Conservation (phyloP, 257 asterid genomes). For the Coffea eugenioides region DNA sequence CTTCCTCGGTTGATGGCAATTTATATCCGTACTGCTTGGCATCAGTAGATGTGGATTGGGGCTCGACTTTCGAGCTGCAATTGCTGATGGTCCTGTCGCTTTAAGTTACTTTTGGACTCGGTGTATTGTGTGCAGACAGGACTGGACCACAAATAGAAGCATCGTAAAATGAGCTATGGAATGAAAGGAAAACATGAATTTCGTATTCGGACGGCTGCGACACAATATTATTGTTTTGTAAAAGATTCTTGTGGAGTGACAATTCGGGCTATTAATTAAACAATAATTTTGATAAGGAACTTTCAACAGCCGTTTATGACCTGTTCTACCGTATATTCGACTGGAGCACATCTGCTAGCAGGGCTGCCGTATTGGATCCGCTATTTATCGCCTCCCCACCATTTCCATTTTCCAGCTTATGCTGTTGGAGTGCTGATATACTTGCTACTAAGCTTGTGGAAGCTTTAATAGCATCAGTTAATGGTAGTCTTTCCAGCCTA, state of each 20-base stretch:
- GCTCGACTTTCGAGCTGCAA: not conserved
- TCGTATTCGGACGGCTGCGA: not conserved
- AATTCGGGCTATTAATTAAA: not conserved
- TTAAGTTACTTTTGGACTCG: not conserved
- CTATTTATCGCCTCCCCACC: too few relatives aligned
- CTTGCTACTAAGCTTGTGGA: too few relatives aligned
- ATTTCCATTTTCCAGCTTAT: too few relatives aligned
- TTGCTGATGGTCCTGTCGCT: not conserved
- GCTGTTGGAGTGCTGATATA: too few relatives aligned
- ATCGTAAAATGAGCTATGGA: not conserved
- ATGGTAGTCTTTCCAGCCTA: too few relatives aligned
- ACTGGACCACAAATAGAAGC: slow-evolving; percentile 5
- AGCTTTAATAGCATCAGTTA: too few relatives aligned
- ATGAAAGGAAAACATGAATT: not conserved
- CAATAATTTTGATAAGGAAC: slow-evolving; percentile 7
- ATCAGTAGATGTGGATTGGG: not conserved
- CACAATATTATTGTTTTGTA: not conserved
- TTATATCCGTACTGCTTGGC: not conserved
- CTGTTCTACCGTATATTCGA: too few relatives aligned
- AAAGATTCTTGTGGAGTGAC: not conserved
- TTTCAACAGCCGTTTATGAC: slow-evolving; percentile 16
- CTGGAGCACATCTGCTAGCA: too few relatives aligned
- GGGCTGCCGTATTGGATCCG: too few relatives aligned
- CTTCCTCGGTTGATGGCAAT: not conserved
- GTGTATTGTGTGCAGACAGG: too few relatives aligned